These are phyloP conservation scores for Plasmodium gaboni DNA, from an alignment of 169 alveolate genomes.

Conservation along the genomic window DNA sequence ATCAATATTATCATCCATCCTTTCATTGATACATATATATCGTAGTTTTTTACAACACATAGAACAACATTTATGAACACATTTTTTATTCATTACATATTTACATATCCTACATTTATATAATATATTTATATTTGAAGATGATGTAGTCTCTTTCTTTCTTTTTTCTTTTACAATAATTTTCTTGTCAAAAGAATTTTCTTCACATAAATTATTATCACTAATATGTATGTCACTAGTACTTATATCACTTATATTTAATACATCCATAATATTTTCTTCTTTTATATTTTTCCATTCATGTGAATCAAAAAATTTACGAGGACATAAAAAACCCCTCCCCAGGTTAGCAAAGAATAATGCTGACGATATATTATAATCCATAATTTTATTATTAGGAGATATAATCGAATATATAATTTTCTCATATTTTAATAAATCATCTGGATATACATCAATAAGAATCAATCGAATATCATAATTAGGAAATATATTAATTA, in stretches of 20 bases:
- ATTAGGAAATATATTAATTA: constrained; percentile 72
- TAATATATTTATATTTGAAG: background rate
- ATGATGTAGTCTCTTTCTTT: no score
- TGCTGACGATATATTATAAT: constrained; percentile 83
- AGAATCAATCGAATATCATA: constrained; percentile 78
- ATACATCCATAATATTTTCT: constrained; percentile 12
- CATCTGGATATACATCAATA: constrained; percentile 78
- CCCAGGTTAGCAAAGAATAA: constrained; percentile 80
- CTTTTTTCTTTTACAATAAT: background rate
- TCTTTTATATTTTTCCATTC: constrained; percentile 78
- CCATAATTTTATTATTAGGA: constrained; percentile 84
- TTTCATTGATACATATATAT: constrained; percentile 14
- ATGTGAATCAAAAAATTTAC: constrained; percentile 33
- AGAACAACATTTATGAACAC: constrained; percentile 59
- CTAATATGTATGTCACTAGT: no score
- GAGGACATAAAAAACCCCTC: constrained; percentile 72
- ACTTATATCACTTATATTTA: constrained; percentile 46
- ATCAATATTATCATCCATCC: background rate
- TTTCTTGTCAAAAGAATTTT: background rate
- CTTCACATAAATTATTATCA: background rate
- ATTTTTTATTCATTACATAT: constrained; percentile 21
- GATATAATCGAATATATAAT: constrained; percentile 53
- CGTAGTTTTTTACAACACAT: constrained; percentile 44
- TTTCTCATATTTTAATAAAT: constrained; percentile 74
- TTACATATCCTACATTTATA: constrained; percentile 35